A percentile compares a stretch with the other conserved stretches of the same genome.
Evolutionary conservation across 225 moss, liverwort and hornwort genomes (phyloP).

Genomic region (Straminergon stramineum): DNA sequence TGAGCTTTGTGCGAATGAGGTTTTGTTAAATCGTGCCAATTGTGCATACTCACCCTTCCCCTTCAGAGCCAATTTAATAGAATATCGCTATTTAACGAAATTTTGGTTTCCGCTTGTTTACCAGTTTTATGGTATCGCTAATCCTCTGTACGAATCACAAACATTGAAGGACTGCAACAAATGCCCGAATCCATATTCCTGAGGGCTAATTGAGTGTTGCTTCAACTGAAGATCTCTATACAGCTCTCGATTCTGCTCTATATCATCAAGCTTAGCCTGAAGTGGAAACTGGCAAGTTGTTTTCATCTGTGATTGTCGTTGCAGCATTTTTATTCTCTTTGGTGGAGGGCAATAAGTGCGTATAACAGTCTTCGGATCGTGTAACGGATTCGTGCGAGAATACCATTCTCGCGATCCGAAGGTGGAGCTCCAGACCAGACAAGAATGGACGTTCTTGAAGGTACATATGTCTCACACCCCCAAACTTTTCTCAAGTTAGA

Average conservation of each 20-base stretch:
- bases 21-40: too few species aligned
- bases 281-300: too few species aligned
- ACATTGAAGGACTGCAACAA: neutral
- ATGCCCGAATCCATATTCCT: neutral
- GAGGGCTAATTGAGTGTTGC: neutral
- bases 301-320: neutral
- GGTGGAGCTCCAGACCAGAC: neutral
- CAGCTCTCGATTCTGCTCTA: neutral
- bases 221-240: neutral
- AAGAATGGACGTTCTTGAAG: neutral
- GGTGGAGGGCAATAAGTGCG: too few species aligned
- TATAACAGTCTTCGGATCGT: too few species aligned
- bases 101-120: too few species aligned
- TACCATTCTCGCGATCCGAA: neutral
- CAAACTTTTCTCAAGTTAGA: neutral
- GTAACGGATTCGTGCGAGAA: neutral
- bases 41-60: too few species aligned
- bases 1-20: too few species aligned
- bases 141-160: neutral
- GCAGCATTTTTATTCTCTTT: neutral
- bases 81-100: too few species aligned
- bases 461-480: neutral
- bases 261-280: too few species aligned
- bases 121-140: neutral
- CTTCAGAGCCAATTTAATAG: too few species aligned